Evolutionary conservation across 2,329 filamentous ascomycete species (phyloP).

Genomic region (Leptoxyphium fumago): DNA sequence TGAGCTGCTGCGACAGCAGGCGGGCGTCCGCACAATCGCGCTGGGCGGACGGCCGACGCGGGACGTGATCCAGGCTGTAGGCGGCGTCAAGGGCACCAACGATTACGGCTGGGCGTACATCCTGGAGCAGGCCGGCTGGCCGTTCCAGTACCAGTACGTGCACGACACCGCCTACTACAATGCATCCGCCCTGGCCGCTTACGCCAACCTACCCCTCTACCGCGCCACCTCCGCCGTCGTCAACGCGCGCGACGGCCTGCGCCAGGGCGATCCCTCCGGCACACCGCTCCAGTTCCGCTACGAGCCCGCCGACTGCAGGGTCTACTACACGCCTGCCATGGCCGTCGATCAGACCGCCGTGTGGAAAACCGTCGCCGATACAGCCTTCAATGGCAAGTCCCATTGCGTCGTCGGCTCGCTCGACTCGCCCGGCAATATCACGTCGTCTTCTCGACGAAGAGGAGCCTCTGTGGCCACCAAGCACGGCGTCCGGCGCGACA

Average conservation of each 20-base stretch:
- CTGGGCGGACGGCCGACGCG: slow-evolving; percentile 27
- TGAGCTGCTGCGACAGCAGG: slow-evolving; percentile 32
- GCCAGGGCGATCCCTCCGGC: slow-evolving; percentile 22
- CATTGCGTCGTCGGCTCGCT: slow-evolving; percentile 18
- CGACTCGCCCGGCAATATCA: slow-evolving; percentile 1
- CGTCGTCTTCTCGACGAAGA: slow-evolving; percentile 2
- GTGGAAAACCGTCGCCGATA: slow-evolving; percentile 29
- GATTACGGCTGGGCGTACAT: slow-evolving; percentile 13
- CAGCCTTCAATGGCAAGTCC: slow-evolving; percentile 15
- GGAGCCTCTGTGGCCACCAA: background rate
- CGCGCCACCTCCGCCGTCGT: slow-evolving; percentile 12
- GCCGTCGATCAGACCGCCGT: slow-evolving; percentile 30
- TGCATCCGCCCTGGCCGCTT: slow-evolving; percentile 13
- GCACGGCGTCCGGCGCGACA: slow-evolving; percentile 8
- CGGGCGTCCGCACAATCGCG: slow-evolving; percentile 26
- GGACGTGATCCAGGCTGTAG: slow-evolving; percentile 30
- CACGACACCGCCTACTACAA: slow-evolving; percentile 14
- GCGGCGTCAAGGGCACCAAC: slow-evolving; percentile 30
- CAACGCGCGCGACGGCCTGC: slow-evolving; percentile 18
- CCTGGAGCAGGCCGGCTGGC: slow-evolving; percentile 6
- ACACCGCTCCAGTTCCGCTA: slow-evolving; percentile 35
- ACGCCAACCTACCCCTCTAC: slow-evolving; percentile 13
- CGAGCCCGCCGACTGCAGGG: slow-evolving; percentile 35
- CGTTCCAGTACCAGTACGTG: slow-evolving; percentile 12
- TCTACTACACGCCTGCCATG: slow-evolving; percentile 39